A percentile compares a stretch with the other conserved stretches of the same genome.
Evolutionary conservation across 768 basidiomycete species (phyloP).

Genomic region (Mycena haematopus): DNA sequence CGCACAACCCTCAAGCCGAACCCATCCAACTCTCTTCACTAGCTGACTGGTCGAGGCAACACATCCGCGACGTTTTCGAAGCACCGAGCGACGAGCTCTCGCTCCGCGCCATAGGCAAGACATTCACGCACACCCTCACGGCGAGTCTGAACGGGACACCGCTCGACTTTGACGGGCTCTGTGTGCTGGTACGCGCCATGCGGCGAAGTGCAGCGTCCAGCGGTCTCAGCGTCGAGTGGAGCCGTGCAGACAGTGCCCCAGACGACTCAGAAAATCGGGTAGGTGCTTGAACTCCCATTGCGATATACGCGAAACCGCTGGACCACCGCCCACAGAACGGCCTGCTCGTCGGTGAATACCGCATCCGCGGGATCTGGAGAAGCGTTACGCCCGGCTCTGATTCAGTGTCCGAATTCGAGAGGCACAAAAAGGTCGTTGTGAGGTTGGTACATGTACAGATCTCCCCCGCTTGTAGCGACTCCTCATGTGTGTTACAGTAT

Average conservation of each 20-base stretch:
- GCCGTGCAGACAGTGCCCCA: constrained; percentile 51
- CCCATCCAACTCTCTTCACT: constrained; percentile 42
- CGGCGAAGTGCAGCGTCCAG: constrained; percentile 40
- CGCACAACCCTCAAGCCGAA: background rate
- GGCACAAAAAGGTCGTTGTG: constrained; percentile 59
- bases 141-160: constrained; percentile 53
- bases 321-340: constrained; percentile 47
- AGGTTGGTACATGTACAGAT: constrained; percentile 42
- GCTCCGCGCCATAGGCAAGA: constrained; percentile 48
- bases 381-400: constrained; percentile 39
- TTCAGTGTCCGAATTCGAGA: constrained; percentile 45
- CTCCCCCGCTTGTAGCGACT: background rate
- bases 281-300: constrained; percentile 30
- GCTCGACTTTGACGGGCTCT: constrained; percentile 47
- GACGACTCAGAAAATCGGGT: constrained; percentile 51
- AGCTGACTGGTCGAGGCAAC: constrained; percentile 56
- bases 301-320: constrained; percentile 1
- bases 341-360: constrained; percentile 55
- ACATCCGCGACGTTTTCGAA: constrained; percentile 58
- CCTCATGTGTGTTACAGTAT: constrained; percentile 39
- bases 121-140: constrained; percentile 50
- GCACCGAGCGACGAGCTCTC: constrained; percentile 50
- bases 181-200: constrained; percentile 49
- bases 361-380: constrained; percentile 56
- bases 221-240: constrained; percentile 58